Conservation (phyloP, 805 yeast genomes). For the Danielia reshetovae region DNA sequence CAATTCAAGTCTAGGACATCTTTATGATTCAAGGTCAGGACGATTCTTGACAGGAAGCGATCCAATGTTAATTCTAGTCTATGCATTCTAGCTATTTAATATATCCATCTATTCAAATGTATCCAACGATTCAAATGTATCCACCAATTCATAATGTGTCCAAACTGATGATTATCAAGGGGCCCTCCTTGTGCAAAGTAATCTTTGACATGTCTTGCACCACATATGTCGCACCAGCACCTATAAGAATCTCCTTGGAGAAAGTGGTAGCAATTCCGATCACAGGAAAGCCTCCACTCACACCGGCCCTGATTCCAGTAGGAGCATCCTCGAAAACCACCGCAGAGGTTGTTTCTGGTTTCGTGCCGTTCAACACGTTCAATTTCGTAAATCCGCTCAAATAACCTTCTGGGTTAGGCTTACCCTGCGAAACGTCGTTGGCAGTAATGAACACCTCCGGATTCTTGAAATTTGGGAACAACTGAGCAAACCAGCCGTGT, state of each 20-base stretch:
- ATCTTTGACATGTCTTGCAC: constrained; percentile 15
- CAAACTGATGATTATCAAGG: background rate
- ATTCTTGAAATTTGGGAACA: constrained; percentile 5
- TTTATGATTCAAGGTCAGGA: no score
- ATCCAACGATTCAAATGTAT: no score
- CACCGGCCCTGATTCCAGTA: constrained; percentile 17
- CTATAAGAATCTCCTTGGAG: constrained; percentile 10
- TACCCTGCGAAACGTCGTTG: constrained; percentile 17
- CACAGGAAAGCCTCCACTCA: constrained; percentile 16
- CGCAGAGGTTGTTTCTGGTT: constrained; percentile 3
- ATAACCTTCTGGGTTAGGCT: constrained; percentile 21
- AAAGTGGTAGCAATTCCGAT: constrained; percentile 20
- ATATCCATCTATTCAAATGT: background rate
- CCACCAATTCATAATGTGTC: background rate
- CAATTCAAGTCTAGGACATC: no score
- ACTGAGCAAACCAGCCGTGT: constrained; percentile 15
- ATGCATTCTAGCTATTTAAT: background rate
- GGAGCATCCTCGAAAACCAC: constrained; percentile 22
- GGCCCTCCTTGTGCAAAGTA: background rate
- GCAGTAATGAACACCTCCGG: constrained; percentile 19
- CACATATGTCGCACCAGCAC: constrained; percentile 18
- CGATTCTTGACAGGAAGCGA: no score
- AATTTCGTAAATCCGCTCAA: constrained; percentile 7
- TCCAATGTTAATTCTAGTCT: no score
- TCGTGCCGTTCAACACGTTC: background rate